Conservation (phyloP, 1,139 yeast genomes). For the Suhomyces taliae region DNA sequence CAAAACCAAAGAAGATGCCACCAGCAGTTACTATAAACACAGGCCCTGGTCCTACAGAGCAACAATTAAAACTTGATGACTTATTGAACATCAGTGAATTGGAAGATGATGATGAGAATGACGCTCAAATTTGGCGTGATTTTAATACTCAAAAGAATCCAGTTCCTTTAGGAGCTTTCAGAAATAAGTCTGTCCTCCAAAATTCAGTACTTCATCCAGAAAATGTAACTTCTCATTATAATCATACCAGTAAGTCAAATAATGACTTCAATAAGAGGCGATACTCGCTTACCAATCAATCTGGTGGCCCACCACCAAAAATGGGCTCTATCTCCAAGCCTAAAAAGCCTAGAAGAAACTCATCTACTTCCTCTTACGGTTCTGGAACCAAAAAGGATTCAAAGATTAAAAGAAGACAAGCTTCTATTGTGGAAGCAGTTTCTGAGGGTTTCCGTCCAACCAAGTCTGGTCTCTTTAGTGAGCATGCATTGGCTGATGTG, state of each 20-base stretch:
- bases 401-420: conserved; percentile 48
- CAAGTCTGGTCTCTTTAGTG: conserved; percentile 72
- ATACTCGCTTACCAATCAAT: conserved; percentile 15
- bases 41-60: conserved; percentile 34
- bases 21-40: not conserved
- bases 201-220: conserved; percentile 25
- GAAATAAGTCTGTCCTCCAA: conserved; percentile 66
- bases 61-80: conserved; percentile 78
- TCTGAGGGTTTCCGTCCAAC: conserved; percentile 73
- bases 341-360: conserved; percentile 12
- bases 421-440: conserved; percentile 71
- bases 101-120: conserved; percentile 72
- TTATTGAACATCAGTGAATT: conserved; percentile 83
- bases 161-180: conserved; percentile 85
- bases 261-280: conserved; percentile 19
- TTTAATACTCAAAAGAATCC: conserved; percentile 51
- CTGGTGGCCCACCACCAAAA: conserved; percentile 1
- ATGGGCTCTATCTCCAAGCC: conserved; percentile 11
- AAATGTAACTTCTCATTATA: conserved; percentile 24
- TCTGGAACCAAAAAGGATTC: conserved; percentile 17
- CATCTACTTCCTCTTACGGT: conserved; percentile 11
- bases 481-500: conserved; percentile 67
- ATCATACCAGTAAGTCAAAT: conserved; percentile 24
- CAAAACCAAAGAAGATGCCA: conserved; percentile 22
- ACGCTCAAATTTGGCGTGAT: conserved; percentile 53